phyloP scores from a whole-genome alignment of 805 yeast species.

The Helenozyma baotianmanensis region DNA sequence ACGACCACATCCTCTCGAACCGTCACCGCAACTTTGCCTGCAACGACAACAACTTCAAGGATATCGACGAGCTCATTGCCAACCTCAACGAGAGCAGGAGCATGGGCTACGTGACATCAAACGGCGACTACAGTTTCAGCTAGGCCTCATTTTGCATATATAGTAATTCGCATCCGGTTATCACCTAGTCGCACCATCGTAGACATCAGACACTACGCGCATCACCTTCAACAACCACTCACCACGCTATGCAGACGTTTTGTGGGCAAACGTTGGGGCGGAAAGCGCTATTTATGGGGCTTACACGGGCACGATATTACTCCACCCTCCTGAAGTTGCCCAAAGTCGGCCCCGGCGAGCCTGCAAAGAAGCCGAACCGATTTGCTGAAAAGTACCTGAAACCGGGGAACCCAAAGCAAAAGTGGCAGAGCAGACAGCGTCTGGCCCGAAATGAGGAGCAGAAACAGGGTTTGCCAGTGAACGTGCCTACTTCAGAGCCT shows the following conservation, averaged over 20 bases:
- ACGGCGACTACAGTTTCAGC: constrained; percentile 33
- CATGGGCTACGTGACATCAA: constrained; percentile 39
- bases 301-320: too few species aligned
- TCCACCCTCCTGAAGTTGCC: constrained; percentile 24
- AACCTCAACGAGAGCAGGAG: constrained; percentile 41
- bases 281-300: too few species aligned
- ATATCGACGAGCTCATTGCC: constrained; percentile 68
- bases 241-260: too few species aligned
- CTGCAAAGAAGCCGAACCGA: constrained; percentile 24
- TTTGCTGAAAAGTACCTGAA: constrained; percentile 27
- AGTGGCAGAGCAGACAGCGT: constrained; percentile 1
- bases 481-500: background rate
- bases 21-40: constrained; percentile 78
- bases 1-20: constrained; percentile 63
- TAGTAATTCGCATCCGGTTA: constrained; percentile 1
- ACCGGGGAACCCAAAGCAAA: background rate
- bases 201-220: too few species aligned
- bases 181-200: too few species aligned
- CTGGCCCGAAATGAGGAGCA: background rate
- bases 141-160: too few species aligned
- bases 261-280: too few species aligned
- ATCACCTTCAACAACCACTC: too few species aligned
- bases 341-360: constrained; percentile 19
- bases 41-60: constrained; percentile 64
- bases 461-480: too few species aligned